phyloP scores from a whole-genome alignment of 345 rosid genomes.

The Durio zibethinus region DNA sequence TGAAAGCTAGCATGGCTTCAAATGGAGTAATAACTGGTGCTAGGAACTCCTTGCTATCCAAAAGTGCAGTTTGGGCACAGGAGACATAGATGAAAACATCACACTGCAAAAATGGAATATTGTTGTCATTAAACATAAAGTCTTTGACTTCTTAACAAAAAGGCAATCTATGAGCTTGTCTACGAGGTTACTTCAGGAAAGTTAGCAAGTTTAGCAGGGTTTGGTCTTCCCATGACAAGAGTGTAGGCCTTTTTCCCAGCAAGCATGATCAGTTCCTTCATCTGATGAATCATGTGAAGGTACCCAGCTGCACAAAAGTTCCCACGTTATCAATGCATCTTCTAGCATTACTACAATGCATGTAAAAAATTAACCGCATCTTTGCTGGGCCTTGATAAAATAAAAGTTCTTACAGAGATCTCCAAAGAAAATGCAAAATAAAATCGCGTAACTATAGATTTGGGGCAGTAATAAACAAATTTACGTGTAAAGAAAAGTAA shows the following conservation, averaged over 20 bases:
- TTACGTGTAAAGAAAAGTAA: not conserved
- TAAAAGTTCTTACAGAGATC: not conserved
- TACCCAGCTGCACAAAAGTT: constrained; percentile 72
- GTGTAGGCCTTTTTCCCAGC: constrained; percentile 85
- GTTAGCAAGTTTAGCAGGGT: constrained; percentile 94
- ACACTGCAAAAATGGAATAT: constrained; percentile 45
- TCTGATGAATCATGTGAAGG: constrained; percentile 80
- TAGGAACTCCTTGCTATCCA: constrained; percentile 90
- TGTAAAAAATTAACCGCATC: not conserved
- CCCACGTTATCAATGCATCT: constrained; percentile 3
- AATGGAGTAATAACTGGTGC: constrained; percentile 91
- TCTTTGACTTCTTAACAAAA: constrained; percentile 1
- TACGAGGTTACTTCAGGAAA: constrained; percentile 68
- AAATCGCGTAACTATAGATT: not conserved
- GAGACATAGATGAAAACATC: constrained; percentile 82
- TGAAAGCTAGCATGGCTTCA: constrained; percentile 88
- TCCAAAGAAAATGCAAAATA: not conserved
- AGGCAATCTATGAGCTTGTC: not conserved
- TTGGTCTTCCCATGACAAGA: constrained; percentile 91
- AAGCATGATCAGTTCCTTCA: constrained; percentile 65
- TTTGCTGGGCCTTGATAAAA: not conserved
- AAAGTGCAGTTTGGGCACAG: constrained; percentile 86
- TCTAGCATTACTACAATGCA: constrained; percentile 8
- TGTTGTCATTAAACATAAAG: constrained; percentile 4
- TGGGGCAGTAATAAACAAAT: not conserved